phyloP scores from a whole-genome alignment of 2,329 filamentous ascomycete genomes.

The Cladorrhinum sp. region DNA sequence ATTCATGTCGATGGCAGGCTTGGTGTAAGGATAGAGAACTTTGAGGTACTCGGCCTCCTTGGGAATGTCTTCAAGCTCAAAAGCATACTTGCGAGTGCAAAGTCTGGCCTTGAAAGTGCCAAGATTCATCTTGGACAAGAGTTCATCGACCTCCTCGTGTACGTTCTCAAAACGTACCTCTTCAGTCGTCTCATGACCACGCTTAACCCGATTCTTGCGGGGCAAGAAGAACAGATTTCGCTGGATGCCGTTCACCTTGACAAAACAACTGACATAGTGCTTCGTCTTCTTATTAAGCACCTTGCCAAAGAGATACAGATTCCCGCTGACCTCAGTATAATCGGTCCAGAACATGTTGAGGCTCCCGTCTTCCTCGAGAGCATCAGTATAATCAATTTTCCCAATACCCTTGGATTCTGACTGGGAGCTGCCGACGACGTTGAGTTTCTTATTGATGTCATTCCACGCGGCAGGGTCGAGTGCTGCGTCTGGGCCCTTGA shows the following conservation, averaged over 20 bases:
- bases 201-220: conserved; percentile 56
- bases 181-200: conserved; percentile 68
- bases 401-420: conserved; percentile 63
- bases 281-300: conserved; percentile 83
- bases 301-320: conserved; percentile 91
- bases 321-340: conserved; percentile 89
- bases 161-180: conserved; percentile 85
- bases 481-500: conserved; percentile 53
- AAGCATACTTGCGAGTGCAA: conserved; percentile 88
- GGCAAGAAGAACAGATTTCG: conserved; percentile 93
- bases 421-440: conserved; percentile 73
- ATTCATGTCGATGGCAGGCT: conserved; percentile 68
- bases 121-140: conserved; percentile 86
- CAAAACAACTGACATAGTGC: conserved; percentile 83
- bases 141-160: conserved; percentile 79
- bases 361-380: conserved; percentile 90
- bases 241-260: conserved; percentile 92
- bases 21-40: conserved; percentile 91
- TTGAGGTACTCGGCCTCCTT: conserved; percentile 91
- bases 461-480: conserved; percentile 88
- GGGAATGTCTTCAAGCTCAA: conserved; percentile 83
- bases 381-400: conserved; percentile 79
- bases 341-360: conserved; percentile 96
- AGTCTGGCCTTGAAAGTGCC: conserved; percentile 91
- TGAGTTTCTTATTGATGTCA: conserved; percentile 78